Percentiles rank a stretch among this genome's conserved stretches.
phyloP scores from a whole-genome alignment of 768 basidiomycete species.

The Cystobasidium onofrii region DNA sequence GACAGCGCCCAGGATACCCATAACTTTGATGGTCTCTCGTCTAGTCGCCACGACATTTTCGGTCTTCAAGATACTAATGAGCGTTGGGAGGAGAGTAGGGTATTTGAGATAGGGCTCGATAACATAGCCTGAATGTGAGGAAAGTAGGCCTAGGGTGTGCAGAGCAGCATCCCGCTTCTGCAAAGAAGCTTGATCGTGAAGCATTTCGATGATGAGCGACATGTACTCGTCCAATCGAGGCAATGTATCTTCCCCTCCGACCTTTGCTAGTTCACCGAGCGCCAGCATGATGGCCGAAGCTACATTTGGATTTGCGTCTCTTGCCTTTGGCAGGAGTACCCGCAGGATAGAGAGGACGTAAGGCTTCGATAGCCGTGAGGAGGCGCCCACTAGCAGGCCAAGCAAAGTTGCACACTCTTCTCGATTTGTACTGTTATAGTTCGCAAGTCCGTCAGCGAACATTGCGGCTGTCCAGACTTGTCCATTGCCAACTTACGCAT shows the following conservation, averaged over 20 bases:
- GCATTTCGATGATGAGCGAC: constrained; percentile 74
- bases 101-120: constrained; percentile 82
- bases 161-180: constrained; percentile 85
- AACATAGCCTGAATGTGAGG: constrained; percentile 90
- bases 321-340: constrained; percentile 80
- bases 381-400: constrained; percentile 79
- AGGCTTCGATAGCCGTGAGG: constrained; percentile 86
- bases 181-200: constrained; percentile 68
- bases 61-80: constrained; percentile 74
- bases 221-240: constrained; percentile 78
- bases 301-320: constrained; percentile 73
- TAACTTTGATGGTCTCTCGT: constrained; percentile 84
- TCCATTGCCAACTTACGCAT: constrained; percentile 55
- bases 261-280: constrained; percentile 82
- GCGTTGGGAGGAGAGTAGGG: constrained; percentile 75
- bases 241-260: constrained; percentile 83
- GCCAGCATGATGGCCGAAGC: constrained; percentile 89
- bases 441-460: too few relatives aligned
- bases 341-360: constrained; percentile 92
- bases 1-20: constrained; percentile 89
- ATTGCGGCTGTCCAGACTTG: too few relatives aligned
- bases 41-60: constrained; percentile 61
- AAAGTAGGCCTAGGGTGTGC: constrained; percentile 87
- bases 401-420: constrained; percentile 89
- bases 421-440: constrained; percentile 53